phyloP scores from a whole-genome alignment of 441 rosid species.

The Viola pubescens region DNA sequence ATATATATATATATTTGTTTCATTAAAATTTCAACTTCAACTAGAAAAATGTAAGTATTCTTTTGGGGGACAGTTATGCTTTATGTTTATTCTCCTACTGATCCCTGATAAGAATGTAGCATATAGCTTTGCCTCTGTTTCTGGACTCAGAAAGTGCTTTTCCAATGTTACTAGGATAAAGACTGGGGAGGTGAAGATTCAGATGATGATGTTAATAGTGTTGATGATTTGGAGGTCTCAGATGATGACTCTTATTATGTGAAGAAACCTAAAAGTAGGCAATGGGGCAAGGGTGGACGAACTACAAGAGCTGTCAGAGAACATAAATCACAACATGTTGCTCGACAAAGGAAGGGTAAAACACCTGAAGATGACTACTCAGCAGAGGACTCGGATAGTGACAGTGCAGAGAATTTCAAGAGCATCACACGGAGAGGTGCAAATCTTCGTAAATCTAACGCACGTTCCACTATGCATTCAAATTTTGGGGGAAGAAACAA shows the following conservation, averaged over 20 bases:
- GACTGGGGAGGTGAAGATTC: slow-evolving; percentile 78
- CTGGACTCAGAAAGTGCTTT: slow-evolving; percentile 14
- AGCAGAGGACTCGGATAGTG: slow-evolving; percentile 67
- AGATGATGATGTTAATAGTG: slow-evolving; percentile 62
- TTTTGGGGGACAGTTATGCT: too few relatives aligned
- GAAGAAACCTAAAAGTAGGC: slow-evolving; percentile 60
- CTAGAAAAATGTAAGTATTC: too few relatives aligned
- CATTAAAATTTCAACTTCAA: too few relatives aligned
- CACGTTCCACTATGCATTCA: slow-evolving; percentile 34
- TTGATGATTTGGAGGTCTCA: slow-evolving; percentile 53
- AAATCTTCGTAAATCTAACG: slow-evolving; percentile 56
- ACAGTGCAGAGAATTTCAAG: slow-evolving; percentile 55
- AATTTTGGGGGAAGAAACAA: slow-evolving; percentile 40
- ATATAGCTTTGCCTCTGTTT: neutral
- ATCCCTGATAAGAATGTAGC: too few relatives aligned
- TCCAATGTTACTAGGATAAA: slow-evolving; percentile 42
- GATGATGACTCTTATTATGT: slow-evolving; percentile 69
- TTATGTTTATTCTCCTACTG: too few relatives aligned
- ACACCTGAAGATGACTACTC: slow-evolving; percentile 65
- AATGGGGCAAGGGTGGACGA: slow-evolving; percentile 48
- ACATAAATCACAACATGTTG: slow-evolving; percentile 34
- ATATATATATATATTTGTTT: too few relatives aligned
- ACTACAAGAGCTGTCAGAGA: slow-evolving; percentile 44
- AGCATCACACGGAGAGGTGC: slow-evolving; percentile 56
- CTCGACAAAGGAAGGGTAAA: slow-evolving; percentile 61